These are phyloP conservation scores for Termitomyces sp. DNA, from an alignment of 1,284 basidiomycete species.

Conservation along the genomic window DNA sequence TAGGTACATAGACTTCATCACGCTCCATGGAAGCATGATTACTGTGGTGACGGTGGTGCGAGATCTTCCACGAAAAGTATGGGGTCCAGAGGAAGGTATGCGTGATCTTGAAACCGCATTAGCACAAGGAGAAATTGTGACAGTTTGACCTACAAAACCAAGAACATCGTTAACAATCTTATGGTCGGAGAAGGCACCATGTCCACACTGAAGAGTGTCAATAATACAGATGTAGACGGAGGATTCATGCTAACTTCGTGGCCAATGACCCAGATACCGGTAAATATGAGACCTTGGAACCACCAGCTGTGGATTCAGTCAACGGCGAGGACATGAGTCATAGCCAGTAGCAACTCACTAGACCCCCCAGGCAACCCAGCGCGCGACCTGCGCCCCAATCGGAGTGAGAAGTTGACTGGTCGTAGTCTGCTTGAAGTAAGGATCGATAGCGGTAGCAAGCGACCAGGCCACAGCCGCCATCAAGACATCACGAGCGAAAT, in stretches of 20 bases:
- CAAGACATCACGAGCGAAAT: conserved; percentile 41
- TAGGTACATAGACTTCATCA: conserved; percentile 60
- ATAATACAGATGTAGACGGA: neutral
- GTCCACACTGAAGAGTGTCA: conserved; percentile 10
- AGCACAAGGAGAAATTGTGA: neutral
- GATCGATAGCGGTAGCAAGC: conserved; percentile 43
- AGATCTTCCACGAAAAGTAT: conserved; percentile 51
- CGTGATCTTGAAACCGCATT: conserved; percentile 20
- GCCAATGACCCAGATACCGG: conserved; percentile 60
- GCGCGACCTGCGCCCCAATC: conserved; percentile 31
- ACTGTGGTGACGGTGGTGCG: conserved; percentile 49
- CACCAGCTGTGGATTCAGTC: conserved; percentile 40
- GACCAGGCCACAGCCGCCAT: conserved; percentile 42
- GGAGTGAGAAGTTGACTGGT: conserved; percentile 27
- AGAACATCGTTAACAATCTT: conserved; percentile 30
- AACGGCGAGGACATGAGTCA: neutral
- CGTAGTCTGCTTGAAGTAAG: conserved; percentile 29
- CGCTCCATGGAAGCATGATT: conserved; percentile 54
- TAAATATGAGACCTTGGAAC: conserved; percentile 57
- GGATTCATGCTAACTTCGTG: conserved; percentile 37
- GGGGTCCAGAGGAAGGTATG: conserved; percentile 49
- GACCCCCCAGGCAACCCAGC: conserved; percentile 40
- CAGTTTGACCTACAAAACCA: conserved; percentile 31
- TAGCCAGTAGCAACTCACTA: neutral
- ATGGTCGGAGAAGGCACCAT: conserved; percentile 30